Evolutionary conservation across 139 green algal genomes (phyloP).

Genomic region (Tetradesmus obliquus): DNA sequence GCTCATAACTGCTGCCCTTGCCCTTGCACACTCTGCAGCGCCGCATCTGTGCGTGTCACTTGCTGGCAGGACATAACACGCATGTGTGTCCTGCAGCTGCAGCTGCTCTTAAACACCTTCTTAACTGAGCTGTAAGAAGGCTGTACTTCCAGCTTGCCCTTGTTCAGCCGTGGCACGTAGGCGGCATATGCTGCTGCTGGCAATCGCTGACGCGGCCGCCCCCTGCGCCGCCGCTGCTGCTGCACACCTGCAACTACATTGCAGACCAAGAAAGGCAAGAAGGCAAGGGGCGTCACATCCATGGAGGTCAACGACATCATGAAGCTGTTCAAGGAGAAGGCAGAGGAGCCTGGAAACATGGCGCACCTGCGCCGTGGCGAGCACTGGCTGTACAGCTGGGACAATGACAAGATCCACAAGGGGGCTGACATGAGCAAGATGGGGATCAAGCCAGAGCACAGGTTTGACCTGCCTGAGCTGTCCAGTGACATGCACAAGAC

Average conservation of each 20-base stretch:
- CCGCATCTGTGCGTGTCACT: background rate
- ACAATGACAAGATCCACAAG: constrained; percentile 26
- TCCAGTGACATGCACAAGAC: constrained; percentile 24
- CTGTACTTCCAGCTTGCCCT: background rate
- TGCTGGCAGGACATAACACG: background rate
- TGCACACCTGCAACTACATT: background rate
- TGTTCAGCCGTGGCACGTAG: background rate
- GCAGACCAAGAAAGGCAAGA: constrained; percentile 8
- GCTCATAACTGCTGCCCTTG: background rate
- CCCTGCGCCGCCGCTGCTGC: background rate
- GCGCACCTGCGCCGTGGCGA: background rate
- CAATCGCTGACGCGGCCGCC: background rate
- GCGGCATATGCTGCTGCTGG: background rate
- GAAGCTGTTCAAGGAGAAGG: background rate
- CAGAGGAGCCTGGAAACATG: background rate
- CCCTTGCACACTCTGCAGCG: background rate
- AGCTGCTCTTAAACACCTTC: background rate
- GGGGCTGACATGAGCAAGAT: background rate
- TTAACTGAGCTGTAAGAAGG: background rate
- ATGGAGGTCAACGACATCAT: background rate
- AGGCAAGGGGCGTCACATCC: background rate
- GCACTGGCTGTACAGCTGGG: background rate
- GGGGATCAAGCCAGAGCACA: background rate
- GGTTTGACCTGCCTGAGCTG: background rate
- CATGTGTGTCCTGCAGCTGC: background rate